Evolutionary conservation across 2,329 filamentous ascomycete genomes (phyloP), one percentile per base, ranked within the genome.

Genomic region (Trichophyton schoenleinii): DNA sequence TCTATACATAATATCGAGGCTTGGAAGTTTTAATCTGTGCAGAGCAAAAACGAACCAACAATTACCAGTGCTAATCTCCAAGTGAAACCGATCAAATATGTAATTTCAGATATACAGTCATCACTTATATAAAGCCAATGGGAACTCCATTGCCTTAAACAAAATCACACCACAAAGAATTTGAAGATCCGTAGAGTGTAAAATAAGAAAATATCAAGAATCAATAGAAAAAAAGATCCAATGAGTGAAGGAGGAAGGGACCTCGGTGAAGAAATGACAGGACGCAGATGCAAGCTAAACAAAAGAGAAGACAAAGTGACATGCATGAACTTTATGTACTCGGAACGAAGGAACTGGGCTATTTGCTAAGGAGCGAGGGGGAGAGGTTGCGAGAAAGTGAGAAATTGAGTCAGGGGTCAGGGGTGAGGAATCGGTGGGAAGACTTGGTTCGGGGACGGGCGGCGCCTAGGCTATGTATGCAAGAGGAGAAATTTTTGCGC

Each of bases 321-420:
- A 58, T 34, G 55, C 20, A 58, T 44, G n/a, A 20, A 28, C 11
- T 41, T 18, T 44, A 41, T 58, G 28, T 25, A 58, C 31, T 13
- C 46, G 11, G 28, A 22, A n/a, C 13, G 59, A 52, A 15, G 46
- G 11, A 13, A 36, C 31, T 28, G 34, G 20, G 9, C 61, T 28
- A n/a, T 41, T 41, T 55, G 61, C 70, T 34, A 34, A 53, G 18
- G 22, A 34, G n/a, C n/a, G 41, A 44, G 41, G 34, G 28, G 9
- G 49, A 31, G 7, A 20, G 44, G 18, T 11, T 3, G 44, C 9
- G 20, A 20, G 44, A 7, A 15, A 6, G 41, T 8, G 41, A n/a
- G 41, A 44, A 18, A 18, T n/a, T 8, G 41, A 44, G n/a, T 44
- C 41, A 44, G 11, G 41, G 5, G 41, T 44, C n/a, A 46, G 15